Base-by-base conservation (phyloP, 2,329 filamentous ascomycete species). In the Fonsecaea pedrosoi region DNA sequence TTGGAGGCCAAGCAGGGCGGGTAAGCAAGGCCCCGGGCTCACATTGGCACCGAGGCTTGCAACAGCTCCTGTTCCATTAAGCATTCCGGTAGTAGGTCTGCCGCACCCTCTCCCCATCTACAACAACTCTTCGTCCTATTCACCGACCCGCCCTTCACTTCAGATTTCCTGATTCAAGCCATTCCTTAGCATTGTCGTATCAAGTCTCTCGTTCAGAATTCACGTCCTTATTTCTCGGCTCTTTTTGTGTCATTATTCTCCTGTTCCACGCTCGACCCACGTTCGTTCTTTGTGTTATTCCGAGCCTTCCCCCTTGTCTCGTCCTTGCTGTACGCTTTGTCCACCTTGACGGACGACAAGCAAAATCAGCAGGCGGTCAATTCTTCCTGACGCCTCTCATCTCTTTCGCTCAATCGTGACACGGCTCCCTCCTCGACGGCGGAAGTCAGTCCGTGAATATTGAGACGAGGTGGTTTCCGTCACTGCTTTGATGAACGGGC, bases 241-340 rank as follows among this genome's bases (percentile, higher is more conserved):
- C 54, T 56, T 61, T 68, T 60, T 57, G 60, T 25, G 37, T 58
- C 62, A 67, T 67, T 70, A 62, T 70, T 65, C 62, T 67, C 48
- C 32, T 40, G 64, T 45, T 62, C 65, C 59, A 56, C 35, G 25
- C 55, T 25, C 42, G 34, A 48, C 48, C 64, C 59, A 30, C 25
- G 67, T 56, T 48, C 54, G 40, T 60, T 62, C 65, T 62, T 50
- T 50, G 59, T 60, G 38, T 61, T 64, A 32, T 50, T 18, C 53
- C 64, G 60, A 62, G 64, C 58, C 65, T 54, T 32, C 30, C 42
- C 66, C 62, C 57, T 66, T 62, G 50, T 61, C 63, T 53, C 62
- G 61, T 50, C 45, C 34, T 42, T 61, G 59, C 59, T 37, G 18
- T 48, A 65, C 67, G 60, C 60, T 67, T 67, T 64, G 64, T 69